Conservation (phyloP, 176 grass and related monocot genomes). For the Aegilops sharonensis region DNA sequence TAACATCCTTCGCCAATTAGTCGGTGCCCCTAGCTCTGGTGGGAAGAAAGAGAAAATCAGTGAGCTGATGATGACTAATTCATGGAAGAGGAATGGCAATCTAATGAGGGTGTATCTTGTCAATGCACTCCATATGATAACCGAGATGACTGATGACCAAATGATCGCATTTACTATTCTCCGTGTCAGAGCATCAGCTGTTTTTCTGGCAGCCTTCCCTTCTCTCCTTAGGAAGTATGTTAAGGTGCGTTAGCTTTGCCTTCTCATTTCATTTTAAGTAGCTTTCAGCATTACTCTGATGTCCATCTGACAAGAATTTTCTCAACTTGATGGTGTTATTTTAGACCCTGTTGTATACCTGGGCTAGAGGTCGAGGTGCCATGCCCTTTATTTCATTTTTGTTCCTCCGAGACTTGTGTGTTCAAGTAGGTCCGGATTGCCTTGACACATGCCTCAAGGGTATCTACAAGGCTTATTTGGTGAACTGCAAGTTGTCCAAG, state of each 20-base stretch:
- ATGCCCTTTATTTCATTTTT: conserved; percentile 82
- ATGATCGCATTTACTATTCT: conserved; percentile 94
- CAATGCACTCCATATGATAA: conserved; percentile 90
- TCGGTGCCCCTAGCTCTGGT: conserved; percentile 64
- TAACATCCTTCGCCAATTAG: conserved; percentile 62
- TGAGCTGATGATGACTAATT: conserved; percentile 58
- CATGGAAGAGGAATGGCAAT: conserved; percentile 74
- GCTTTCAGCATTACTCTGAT: conserved; percentile 13
- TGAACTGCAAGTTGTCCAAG: conserved; percentile 97
- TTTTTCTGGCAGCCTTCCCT: conserved; percentile 83
- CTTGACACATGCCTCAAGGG: conserved; percentile 83
- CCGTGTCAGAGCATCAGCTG: conserved; percentile 80
- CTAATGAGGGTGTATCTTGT: conserved; percentile 89
- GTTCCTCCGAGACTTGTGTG: conserved; percentile 89
- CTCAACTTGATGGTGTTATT: conserved; percentile 21
- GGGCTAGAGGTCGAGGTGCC: conserved; percentile 78
- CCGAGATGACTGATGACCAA: conserved; percentile 93
- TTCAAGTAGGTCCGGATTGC: conserved; percentile 85
- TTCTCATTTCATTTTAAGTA: conserved; percentile 18
- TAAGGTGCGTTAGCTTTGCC: conserved; percentile 51
- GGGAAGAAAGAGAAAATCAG: conserved; percentile 80
- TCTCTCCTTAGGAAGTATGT: conserved; percentile 92
- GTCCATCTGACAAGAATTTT: conserved; percentile 21
- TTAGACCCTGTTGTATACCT: conserved; percentile 80
- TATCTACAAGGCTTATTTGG: conserved; percentile 97